Conservation (phyloP, 805 yeast genomes). For the Myxozyma neotropica region DNA sequence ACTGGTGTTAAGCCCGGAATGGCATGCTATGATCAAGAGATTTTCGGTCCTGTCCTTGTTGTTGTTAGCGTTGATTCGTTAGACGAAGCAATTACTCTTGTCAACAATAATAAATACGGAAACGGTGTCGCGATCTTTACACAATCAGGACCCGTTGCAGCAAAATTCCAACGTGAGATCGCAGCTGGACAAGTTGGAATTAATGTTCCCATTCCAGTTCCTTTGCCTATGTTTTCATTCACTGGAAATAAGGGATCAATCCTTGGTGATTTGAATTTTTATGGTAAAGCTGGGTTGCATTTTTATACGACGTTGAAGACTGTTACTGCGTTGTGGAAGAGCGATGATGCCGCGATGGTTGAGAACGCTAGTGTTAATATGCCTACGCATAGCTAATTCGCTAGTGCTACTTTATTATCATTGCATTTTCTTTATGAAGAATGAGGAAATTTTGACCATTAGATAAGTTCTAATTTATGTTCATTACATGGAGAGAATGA, state of each 20-base stretch:
- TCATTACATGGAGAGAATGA: no score
- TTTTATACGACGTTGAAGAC: slow-evolving; percentile 77
- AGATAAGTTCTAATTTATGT: no score
- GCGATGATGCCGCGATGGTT: slow-evolving; percentile 52
- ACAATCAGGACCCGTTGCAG: slow-evolving; percentile 67
- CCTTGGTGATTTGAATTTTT: slow-evolving; percentile 77
- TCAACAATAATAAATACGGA: slow-evolving; percentile 66
- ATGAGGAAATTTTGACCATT: no score
- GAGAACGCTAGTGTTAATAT: slow-evolving; percentile 61
- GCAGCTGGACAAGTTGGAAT: slow-evolving; percentile 79
- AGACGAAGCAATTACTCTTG: slow-evolving; percentile 67
- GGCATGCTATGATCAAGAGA: slow-evolving; percentile 72
- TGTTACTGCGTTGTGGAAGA: slow-evolving; percentile 68
- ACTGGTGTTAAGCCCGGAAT: slow-evolving; percentile 65
- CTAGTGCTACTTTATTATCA: no score
- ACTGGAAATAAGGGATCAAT: slow-evolving; percentile 76
- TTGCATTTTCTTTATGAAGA: no score
- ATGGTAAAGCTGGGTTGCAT: slow-evolving; percentile 73
- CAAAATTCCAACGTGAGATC: slow-evolving; percentile 66
- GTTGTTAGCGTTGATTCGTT: slow-evolving; percentile 63
- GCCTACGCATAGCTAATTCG: slow-evolving; percentile 58
- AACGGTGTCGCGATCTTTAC: slow-evolving; percentile 75
- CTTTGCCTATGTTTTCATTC: slow-evolving; percentile 78
- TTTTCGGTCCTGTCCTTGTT: slow-evolving; percentile 74
- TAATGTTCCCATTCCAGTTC: slow-evolving; percentile 80